Evolutionary conservation across 495 filamentous ascomycete species (phyloP), one percentile per base, ranked within the genome.

Genomic region (Pseudomonodictys pantanalensis): DNA sequence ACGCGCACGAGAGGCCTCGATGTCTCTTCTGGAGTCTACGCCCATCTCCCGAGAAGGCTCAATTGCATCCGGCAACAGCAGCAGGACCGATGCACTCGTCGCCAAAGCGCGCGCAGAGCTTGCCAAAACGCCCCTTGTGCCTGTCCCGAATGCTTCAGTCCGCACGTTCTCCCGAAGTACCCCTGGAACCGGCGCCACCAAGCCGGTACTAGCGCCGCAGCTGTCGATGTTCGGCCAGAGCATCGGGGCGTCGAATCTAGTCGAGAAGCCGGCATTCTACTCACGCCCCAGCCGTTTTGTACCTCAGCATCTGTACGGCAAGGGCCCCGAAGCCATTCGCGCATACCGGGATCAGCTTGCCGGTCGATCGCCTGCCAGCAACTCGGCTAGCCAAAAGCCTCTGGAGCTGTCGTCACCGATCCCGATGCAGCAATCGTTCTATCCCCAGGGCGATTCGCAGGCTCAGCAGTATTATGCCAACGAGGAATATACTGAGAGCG

Each of bases 221-320:
- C 23, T 32, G 22, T 32, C 30, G n/a, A 24, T 10, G 41, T 58
- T 54, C 24, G 18, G 29, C 30, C 26, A 17, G 15, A 49, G 43
- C 20, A 23, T 22, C 11, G 44, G 28, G 11, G 33, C 32, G 11
- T 12, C 29, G 23, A 20, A 28, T 24, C 32, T 5, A 3, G 2
- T 25, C 12, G 33, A 47, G 25, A 10, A 45, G 0, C 68, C 66
- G 4, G 67, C 61, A 33, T 71, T 64, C 43, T 51, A 68, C 12
- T 25, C 45, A 22, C 60, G 73, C 9, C 58, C 58, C 22, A 68
- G 62, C 56, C 69, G 54, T 18, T 75, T 76, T 39, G 68, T 76
- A 2, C 68, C 72, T 15, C 53, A 66, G 5, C 71, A 76, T 41
- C 46, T 68, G 12, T 76, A 76, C 44, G 71, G 69, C 12, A 60